phyloP scores from a whole-genome alignment of 768 basidiomycete species.

The Xerocomus spinulosus region DNA sequence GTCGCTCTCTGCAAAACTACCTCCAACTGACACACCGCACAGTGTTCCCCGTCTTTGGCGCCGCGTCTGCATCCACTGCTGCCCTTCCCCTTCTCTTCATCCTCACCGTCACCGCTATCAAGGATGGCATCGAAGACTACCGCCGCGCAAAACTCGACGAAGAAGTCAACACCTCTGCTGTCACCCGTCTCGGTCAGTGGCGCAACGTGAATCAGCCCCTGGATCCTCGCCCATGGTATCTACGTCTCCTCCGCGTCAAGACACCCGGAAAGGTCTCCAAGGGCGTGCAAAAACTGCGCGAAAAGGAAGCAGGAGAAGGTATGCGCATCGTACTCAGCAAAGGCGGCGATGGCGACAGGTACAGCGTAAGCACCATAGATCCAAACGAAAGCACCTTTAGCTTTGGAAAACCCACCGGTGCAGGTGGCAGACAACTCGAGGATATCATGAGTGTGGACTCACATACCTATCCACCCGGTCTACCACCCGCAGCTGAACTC shows the following conservation, averaged over 20 bases:
- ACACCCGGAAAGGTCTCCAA: slow-evolving; percentile 72
- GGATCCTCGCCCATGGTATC: slow-evolving; percentile 72
- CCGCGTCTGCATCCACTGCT: slow-evolving; percentile 74
- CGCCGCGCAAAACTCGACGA: slow-evolving; percentile 85
- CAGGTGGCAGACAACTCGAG: slow-evolving; percentile 52
- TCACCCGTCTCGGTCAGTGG: slow-evolving; percentile 87
- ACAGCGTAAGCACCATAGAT: slow-evolving; percentile 44
- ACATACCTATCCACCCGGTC: slow-evolving; percentile 58
- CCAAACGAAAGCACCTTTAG: slow-evolving; percentile 42
- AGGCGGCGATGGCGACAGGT: slow-evolving; percentile 28
- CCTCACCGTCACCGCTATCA: slow-evolving; percentile 83
- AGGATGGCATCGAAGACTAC: slow-evolving; percentile 95
- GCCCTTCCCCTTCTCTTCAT: slow-evolving; percentile 88
- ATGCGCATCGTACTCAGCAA: slow-evolving; percentile 60
- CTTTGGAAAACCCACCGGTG: slow-evolving; percentile 33
- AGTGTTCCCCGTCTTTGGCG: slow-evolving; percentile 92
- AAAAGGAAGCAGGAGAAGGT: slow-evolving; percentile 69
- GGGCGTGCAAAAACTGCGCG: slow-evolving; percentile 81
- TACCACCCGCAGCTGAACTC: slow-evolving; percentile 26
- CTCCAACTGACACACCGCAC: slow-evolving; percentile 9
- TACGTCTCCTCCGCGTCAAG: slow-evolving; percentile 68
- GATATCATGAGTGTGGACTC: slow-evolving; percentile 66
- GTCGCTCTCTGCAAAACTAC: slow-evolving; percentile 14
- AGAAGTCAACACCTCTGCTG: slow-evolving; percentile 91
- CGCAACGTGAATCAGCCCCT: slow-evolving; percentile 82